These are phyloP conservation scores for Fusarium cyanostomum DNA, from an alignment of 2,329 filamentous ascomycete species.

Conservation along the genomic window DNA sequence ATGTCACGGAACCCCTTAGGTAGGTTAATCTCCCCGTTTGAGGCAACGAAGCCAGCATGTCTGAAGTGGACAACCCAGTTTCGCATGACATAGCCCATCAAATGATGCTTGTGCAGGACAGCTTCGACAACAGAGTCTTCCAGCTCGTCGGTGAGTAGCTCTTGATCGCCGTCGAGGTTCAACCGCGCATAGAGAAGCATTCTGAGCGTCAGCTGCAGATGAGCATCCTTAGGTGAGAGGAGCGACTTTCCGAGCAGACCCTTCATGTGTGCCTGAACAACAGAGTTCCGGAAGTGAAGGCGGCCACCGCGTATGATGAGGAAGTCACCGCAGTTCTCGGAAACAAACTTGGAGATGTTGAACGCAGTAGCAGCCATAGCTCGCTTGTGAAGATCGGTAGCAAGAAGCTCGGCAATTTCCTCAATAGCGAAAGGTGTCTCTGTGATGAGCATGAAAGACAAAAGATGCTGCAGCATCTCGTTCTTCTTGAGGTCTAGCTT, in stretches of 20 bases:
- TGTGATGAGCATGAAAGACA: conserved; percentile 49
- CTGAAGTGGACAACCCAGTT: conserved; percentile 52
- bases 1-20: conserved; percentile 47
- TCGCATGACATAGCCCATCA: conserved; percentile 49
- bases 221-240: conserved; percentile 46
- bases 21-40: conserved; percentile 43
- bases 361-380: conserved; percentile 1
- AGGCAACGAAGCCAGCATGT: conserved; percentile 44
- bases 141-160: conserved; percentile 25
- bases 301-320: conserved; percentile 47
- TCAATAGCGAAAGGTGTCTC: conserved; percentile 45
- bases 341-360: conserved; percentile 32
- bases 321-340: conserved; percentile 37
- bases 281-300: conserved; percentile 51
- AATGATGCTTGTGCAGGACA: conserved; percentile 41
- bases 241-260: conserved; percentile 48
- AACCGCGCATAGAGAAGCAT: conserved; percentile 50
- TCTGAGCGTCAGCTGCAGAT: conserved; percentile 46
- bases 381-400: conserved; percentile 38
- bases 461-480: conserved; percentile 34
- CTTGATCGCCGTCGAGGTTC: conserved; percentile 42
- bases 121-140: conserved; percentile 39
- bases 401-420: conserved; percentile 48
- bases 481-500: conserved; percentile 28
- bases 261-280: conserved; percentile 46